Evolutionary conservation across 1,284 basidiomycete species (phyloP), one percentile per base, ranked within the genome.

Genomic region (Calocybe gambosa): DNA sequence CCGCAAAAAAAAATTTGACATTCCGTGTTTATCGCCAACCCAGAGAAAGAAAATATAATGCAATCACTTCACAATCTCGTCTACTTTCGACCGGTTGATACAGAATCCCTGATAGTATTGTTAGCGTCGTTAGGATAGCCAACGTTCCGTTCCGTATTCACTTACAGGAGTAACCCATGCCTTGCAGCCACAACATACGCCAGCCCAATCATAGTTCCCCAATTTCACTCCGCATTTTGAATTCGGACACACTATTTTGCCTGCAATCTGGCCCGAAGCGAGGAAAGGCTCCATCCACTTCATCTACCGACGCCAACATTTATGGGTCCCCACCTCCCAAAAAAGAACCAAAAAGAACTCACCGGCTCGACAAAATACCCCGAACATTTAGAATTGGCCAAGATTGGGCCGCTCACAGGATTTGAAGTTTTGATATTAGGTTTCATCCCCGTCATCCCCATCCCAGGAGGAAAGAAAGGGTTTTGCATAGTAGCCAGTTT

Each of bases 321-420:
- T 31, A 34, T n/a, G 13, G 13, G 31, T 34, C 31, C 5, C 3
- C 6, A 15, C 15, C n/a, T 34, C 31, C 15, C n/a, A 18, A 20
- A 0, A 43, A 35, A 45, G n/a, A 40, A 25, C 4, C n/a, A 16
- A 10, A 47, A 15, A 44, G 34, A 20, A 40, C 84, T 56, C 58
- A 93, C 88, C 33, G 94, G 93, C 64, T 99, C 95, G 41, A 97
- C 82, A 64, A 97, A 98, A 67, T 98, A 98, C 5, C 92, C 91
- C 1, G 92, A 94, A 65, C 93, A 98, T 58, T 85, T 83, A 2
- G 81, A 68, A 62, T 86, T 88, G 39, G 71, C 69, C 38, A 91
- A 65, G 46, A 89, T 87, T 3, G 88, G 86, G 2, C 80, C 74
- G 45, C 78, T 82, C 40, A 64, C 42, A 3, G 59, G 54, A 15